These are phyloP conservation scores for Dactylonectria estremocensis DNA, from an alignment of 2,329 filamentous ascomycete genomes.

Conservation along the genomic window DNA sequence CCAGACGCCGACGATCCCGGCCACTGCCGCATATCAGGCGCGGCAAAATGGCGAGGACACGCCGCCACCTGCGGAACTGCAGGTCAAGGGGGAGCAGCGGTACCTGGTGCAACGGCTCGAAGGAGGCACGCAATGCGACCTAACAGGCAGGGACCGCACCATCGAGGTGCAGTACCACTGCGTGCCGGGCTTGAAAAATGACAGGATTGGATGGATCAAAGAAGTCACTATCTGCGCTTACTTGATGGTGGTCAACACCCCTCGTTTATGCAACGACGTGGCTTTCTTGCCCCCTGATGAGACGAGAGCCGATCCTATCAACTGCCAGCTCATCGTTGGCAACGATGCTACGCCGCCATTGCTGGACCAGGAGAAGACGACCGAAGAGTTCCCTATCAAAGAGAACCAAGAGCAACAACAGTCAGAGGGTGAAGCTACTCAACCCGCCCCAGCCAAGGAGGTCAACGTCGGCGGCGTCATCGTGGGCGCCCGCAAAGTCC, in stretches of 20 bases:
- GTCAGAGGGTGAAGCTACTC: conserved; percentile 30
- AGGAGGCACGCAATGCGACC: conserved; percentile 86
- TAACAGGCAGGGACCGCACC: conserved; percentile 85
- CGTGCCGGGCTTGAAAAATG: conserved; percentile 78
- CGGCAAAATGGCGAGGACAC: conserved; percentile 44
- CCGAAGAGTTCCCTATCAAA: conserved; percentile 50
- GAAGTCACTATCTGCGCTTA: conserved; percentile 93
- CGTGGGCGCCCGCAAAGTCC: conserved; percentile 65
- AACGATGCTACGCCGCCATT: conserved; percentile 60
- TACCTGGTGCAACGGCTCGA: conserved; percentile 89
- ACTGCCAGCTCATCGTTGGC: conserved; percentile 79
- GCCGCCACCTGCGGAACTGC: conserved; percentile 73
- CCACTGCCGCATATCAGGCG: conserved; percentile 46
- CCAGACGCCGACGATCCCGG: conserved; percentile 57
- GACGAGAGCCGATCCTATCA: conserved; percentile 82
- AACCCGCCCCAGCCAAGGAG: conserved; percentile 51
- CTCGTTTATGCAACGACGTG: conserved; percentile 87
- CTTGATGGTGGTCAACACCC: conserved; percentile 93
- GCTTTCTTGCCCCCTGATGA: conserved; percentile 88
- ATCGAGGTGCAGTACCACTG: conserved; percentile 89
- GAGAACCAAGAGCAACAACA: conserved; percentile 31
- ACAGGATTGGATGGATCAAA: conserved; percentile 93
- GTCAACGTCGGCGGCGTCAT: conserved; percentile 68
- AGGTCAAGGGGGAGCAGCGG: conserved; percentile 85
- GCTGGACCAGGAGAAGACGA: conserved; percentile 49